Evolutionary conservation across 768 basidiomycete species (phyloP), one percentile per base, ranked within the genome.

Genomic region (Mycena polygramma): DNA sequence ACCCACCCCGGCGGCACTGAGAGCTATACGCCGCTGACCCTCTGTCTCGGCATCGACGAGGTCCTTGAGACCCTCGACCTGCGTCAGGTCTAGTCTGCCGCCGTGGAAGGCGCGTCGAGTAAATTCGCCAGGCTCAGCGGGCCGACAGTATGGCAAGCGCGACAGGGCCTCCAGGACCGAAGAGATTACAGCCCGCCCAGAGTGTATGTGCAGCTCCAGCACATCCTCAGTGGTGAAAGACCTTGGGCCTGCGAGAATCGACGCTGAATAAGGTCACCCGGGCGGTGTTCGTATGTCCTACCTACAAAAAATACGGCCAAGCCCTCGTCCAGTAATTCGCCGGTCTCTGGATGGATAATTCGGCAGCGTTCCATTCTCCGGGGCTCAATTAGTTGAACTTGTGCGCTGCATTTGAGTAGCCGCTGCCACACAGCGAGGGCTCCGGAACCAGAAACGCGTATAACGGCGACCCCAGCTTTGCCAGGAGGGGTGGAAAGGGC

Each of bases 1-100:
- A 84, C 91, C 57, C 75, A 95, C 95, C 79, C 86, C 85, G 22
- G 90, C 93, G 57, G 88, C 88, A 45, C 86, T 82, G 60, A 94
- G 79, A 15, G 96, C 96, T 63, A 92, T 81, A 52, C 88, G 88
- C 63, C 96, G 84, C 78, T 97, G 96, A 20, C 82, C 83, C 74
- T 95, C 94, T 0, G 96, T 97, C 75, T 96, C 94, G 0, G 95
- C 94, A 62, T 96, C 91, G 51, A 97, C 91, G 39, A 97, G 85
- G 76, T 97, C 96, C 68, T 91, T 89, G 64, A 97, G 78, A 7
- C 94, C 96, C 77, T 97, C 96, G 0, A 94, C 95, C 80, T 97
- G 92, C 0, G 94, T 95, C 64, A 97, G 80, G 76, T 96, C 95
- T 62, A 97, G 82, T 51, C 94, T 86, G 0, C 96, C 96, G 22